Percentiles rank a stretch among this genome's conserved stretches.
phyloP scores from a whole-genome alignment of 352 stramenopile species.

The Globisporangium abappressorium region DNA sequence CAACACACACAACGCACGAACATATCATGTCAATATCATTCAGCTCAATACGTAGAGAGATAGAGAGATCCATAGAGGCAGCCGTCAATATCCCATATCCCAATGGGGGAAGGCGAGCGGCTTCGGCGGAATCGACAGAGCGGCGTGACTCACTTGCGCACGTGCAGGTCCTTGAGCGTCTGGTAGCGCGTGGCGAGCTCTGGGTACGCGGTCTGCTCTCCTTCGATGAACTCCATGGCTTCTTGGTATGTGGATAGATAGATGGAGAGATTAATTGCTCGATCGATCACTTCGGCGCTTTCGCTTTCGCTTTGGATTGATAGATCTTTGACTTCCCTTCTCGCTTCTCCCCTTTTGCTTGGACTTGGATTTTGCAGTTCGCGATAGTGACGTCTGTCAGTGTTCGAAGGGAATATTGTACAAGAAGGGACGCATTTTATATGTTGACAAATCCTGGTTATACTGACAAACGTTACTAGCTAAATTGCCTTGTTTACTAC shows the following conservation, averaged over 20 bases:
- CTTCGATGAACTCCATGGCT: constrained; percentile 83
- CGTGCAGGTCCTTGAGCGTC: constrained; percentile 88
- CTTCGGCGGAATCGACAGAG: not conserved
- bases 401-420: too few species aligned
- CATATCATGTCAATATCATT: not conserved
- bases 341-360: not conserved
- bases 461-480: too few species aligned
- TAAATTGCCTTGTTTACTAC: too few species aligned
- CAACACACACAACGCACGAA: constrained; percentile 3
- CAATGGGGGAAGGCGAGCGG: not conserved
- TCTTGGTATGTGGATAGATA: not conserved
- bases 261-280: not conserved
- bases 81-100: not conserved
- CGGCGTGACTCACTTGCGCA: constrained; percentile 68
- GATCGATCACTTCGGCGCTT: not conserved
- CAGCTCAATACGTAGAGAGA: not conserved
- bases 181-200: constrained; percentile 92
- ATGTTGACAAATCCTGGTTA: too few species aligned
- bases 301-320: not conserved
- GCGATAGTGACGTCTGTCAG: too few species aligned
- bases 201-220: constrained; percentile 86
- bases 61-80: not conserved
- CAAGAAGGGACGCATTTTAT: too few species aligned
- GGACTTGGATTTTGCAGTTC: too few species aligned
- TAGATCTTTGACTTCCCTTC: constrained; percentile 5